These are phyloP conservation scores for Aspergillus sparsus DNA, from an alignment of 495 filamentous ascomycete genomes.

Conservation along the genomic window DNA sequence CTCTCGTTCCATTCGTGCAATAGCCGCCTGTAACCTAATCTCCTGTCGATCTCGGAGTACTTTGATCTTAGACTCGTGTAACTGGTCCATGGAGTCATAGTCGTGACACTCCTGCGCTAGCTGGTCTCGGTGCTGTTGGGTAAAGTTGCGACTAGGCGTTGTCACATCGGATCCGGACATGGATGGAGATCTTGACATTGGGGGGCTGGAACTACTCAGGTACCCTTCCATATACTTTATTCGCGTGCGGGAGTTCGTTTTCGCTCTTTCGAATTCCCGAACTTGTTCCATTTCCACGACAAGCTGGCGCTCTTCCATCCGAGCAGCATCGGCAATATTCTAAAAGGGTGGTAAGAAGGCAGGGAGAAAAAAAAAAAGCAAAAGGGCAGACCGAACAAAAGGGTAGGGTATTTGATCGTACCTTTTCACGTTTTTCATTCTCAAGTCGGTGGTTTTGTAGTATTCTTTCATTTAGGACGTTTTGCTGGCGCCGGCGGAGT, in stretches of 20 bases:
- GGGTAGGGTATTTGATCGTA: constrained; percentile 33
- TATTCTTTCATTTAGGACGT: constrained; percentile 32
- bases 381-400: constrained; percentile 33
- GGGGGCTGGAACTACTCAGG: constrained; percentile 58
- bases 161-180: constrained; percentile 30
- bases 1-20: constrained; percentile 65
- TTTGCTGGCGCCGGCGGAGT: constrained; percentile 38
- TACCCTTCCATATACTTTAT: constrained; percentile 81
- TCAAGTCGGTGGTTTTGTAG: constrained; percentile 40
- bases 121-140: constrained; percentile 51
- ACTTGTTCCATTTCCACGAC: constrained; percentile 67
- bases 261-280: constrained; percentile 56
- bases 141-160: constrained; percentile 33
- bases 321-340: constrained; percentile 52
- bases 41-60: constrained; percentile 77
- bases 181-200: constrained; percentile 30
- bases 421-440: constrained; percentile 56
- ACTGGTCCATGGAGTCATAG: constrained; percentile 67
- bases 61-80: constrained; percentile 74
- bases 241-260: constrained; percentile 63
- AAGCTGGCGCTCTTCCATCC: constrained; percentile 74
- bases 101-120: constrained; percentile 70
- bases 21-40: constrained; percentile 64
- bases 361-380: constrained; percentile 32
- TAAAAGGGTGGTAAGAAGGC: constrained; percentile 37